Evolutionary conservation across 2,329 filamentous ascomycete genomes (phyloP).

Genomic region (Arthrinium puccinioides): DNA sequence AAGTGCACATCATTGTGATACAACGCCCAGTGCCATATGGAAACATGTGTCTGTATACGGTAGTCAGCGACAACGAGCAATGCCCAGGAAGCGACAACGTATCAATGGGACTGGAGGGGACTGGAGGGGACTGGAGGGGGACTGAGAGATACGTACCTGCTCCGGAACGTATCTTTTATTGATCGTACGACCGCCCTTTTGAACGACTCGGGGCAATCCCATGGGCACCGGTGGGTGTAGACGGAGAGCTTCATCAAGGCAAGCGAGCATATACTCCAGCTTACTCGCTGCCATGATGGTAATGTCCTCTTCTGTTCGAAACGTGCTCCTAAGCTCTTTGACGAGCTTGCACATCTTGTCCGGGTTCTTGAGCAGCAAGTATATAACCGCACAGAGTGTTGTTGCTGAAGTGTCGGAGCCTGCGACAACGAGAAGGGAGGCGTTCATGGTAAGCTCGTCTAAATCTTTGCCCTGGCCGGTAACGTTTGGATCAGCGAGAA

Average conservation of each 20-base stretch:
- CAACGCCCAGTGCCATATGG: constrained; percentile 11
- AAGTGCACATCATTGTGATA: constrained; percentile 5
- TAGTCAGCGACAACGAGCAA: too few species aligned
- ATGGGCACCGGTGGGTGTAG: constrained; percentile 14
- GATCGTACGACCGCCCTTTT: constrained; percentile 12
- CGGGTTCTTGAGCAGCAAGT: constrained; percentile 27
- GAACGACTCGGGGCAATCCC: constrained; percentile 11
- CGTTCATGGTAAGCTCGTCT: neutral
- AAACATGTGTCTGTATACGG: too few species aligned
- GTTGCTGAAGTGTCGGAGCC: constrained; percentile 23
- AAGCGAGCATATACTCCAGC: constrained; percentile 17
- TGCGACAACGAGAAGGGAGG: neutral
- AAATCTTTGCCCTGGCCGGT: constrained; percentile 6
- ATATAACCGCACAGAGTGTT: constrained; percentile 30
- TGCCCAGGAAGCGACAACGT: too few species aligned
- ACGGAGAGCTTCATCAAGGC: constrained; percentile 15
- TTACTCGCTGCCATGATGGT: constrained; percentile 10
- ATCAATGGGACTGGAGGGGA: too few species aligned
- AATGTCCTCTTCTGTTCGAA: constrained; percentile 18
- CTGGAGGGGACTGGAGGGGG: too few species aligned
- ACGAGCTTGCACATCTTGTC: constrained; percentile 12
- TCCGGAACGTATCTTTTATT: constrained; percentile 2
- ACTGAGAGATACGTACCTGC: neutral
- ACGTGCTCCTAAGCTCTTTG: constrained; percentile 16
- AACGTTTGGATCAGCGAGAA: constrained; percentile 9